Evolutionary conservation across 2,329 filamentous ascomycete genomes (phyloP), one percentile per base, ranked within the genome.

Genomic region (Beauveria caledonica): DNA sequence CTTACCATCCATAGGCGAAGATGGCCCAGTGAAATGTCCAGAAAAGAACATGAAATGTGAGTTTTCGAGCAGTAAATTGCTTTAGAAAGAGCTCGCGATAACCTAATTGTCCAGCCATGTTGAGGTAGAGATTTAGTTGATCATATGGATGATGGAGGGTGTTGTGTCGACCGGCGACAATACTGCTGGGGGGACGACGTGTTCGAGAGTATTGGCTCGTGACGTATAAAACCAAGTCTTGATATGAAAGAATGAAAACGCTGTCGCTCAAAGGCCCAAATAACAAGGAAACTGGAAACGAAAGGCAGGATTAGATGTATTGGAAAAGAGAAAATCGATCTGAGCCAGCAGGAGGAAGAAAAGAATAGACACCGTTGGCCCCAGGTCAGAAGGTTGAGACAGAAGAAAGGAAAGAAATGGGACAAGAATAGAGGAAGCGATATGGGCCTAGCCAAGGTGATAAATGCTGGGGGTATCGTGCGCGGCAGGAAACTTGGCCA

Each of bases 1-100:
- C 88, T 70, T 80, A 95, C 92, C 92, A 96, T 81, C 92, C 92
- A 68, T 86, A 83, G 46, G 82, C 87, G 71, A 96, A 96, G n/a
- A 95, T 72, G 25, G 80, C 86, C 73, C 85, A 85, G 70, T 96
- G 92, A 46, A 90, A 77, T 3, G 80, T 81, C 86, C 91, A 93
- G 72, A 95, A 96, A 55, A 94, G 72, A 65, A 90, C 67, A 72
- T 95, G 88, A 74, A 95, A 96, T 52, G 88, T 62, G 60, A 96
- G 71, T 73, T 95, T 96, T 58, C 80, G 78, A 17, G 81, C 74
- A 58, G 84, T 85, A 63, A 92, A 82, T 75, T 92, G 86, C 74
- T 85, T 85, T 72, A 78, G 80, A 64, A 85, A 64, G 64, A 82
- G 68, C 66, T 75, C 73, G 63, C 66, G 50, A 53, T 72, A 74